These are phyloP conservation scores for Blastomyces emzantsi DNA, from an alignment of 2,329 filamentous ascomycete species.

Conservation along the genomic window DNA sequence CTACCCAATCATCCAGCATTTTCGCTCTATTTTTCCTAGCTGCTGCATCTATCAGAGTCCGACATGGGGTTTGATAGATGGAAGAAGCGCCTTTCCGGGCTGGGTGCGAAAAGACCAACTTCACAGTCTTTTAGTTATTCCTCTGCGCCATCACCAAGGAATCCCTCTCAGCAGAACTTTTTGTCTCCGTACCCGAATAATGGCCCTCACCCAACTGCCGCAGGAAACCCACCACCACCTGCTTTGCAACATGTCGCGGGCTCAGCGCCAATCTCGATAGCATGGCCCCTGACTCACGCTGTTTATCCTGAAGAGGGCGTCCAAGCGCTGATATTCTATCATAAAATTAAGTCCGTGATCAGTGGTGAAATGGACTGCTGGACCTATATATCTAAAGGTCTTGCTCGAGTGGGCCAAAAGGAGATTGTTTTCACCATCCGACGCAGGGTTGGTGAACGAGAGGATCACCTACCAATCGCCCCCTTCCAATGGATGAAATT, in stretches of 20 bases:
- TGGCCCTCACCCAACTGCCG: neutral
- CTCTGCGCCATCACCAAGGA: neutral
- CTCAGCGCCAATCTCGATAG: neutral
- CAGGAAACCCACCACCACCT: neutral
- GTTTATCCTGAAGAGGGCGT: conserved; percentile 9
- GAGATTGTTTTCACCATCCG: conserved; percentile 13
- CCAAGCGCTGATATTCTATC: conserved; percentile 9
- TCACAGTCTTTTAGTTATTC: neutral
- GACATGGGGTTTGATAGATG: conserved; percentile 7
- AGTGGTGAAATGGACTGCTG: conserved; percentile 12
- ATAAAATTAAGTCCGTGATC: conserved; percentile 11
- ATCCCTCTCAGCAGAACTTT: neutral
- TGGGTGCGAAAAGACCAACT: neutral
- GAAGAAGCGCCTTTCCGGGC: conserved; percentile 6
- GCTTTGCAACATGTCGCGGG: neutral
- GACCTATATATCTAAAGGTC: conserved; percentile 14
- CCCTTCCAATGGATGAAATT: conserved; percentile 12
- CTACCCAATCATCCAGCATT: neutral
- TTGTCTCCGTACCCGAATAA: neutral
- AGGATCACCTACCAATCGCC: conserved; percentile 10
- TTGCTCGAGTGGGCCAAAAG: conserved; percentile 11
- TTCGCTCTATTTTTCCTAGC: neutral
- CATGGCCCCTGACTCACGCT: conserved; percentile 9
- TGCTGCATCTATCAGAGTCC: neutral
- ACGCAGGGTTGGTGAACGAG: conserved; percentile 6